A percentile compares a stretch with the other conserved stretches of the same genome.
phyloP scores from a whole-genome alignment of 1,284 basidiomycete species.

The Ganoderma sinense region DNA sequence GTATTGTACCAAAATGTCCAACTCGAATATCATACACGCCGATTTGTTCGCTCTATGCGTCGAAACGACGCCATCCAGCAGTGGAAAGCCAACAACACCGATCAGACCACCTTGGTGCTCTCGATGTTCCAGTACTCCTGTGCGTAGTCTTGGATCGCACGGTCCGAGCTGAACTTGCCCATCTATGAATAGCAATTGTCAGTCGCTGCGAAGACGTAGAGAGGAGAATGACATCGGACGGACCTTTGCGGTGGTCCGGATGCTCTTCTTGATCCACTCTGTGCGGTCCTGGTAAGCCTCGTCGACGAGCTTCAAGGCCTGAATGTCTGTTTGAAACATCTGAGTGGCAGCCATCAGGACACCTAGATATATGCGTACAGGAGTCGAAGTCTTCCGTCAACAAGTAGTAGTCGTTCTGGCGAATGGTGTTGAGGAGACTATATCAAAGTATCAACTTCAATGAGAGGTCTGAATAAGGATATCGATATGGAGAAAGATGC shows the following conservation, averaged over 20 bases:
- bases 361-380: conserved; percentile 55
- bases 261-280: conserved; percentile 92
- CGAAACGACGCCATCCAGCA: not conserved
- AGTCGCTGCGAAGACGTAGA: not conserved
- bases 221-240: conserved; percentile 23
- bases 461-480: not conserved
- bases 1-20: not conserved
- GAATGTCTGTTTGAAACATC: conserved; percentile 62
- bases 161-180: conserved; percentile 95
- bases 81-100: not conserved
- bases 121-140: conserved; percentile 57
- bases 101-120: conserved; percentile 35
- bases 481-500: conserved; percentile 38
- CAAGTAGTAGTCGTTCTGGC: conserved; percentile 83
- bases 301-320: conserved; percentile 86
- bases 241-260: conserved; percentile 82
- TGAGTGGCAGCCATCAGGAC: not conserved
- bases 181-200: conserved; percentile 57
- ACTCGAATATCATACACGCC: not conserved
- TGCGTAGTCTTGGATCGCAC: conserved; percentile 90
- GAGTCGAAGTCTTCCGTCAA: conserved; percentile 92
- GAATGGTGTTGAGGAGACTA: conserved; percentile 76
- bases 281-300: conserved; percentile 82
- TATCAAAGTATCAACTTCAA: not conserved
- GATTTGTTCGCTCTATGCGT: not conserved